Conservation (phyloP, 139 green algal genomes). For the Trebouxia sp. region DNA sequence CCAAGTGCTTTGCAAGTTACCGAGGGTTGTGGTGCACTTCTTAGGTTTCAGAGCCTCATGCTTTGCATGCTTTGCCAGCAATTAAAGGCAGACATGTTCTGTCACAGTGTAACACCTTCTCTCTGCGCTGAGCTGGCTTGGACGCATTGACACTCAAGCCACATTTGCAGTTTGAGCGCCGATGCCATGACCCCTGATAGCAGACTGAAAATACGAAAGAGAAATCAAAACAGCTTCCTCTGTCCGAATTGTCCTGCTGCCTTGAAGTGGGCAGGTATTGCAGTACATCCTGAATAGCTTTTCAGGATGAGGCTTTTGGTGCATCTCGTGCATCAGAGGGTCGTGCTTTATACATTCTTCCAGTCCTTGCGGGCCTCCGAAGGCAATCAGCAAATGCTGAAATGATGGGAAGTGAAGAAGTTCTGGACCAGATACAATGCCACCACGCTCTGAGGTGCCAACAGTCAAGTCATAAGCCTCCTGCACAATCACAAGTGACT, state of each 20-base stretch:
- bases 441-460: conserved; percentile 55
- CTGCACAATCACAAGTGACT: conserved; percentile 21
- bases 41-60: no score
- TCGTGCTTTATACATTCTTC: conserved; percentile 52
- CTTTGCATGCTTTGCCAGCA: no score
- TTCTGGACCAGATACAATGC: conserved; percentile 10
- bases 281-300: conserved; percentile 63
- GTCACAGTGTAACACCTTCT: no score
- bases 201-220: conserved; percentile 54
- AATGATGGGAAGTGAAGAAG: conserved; percentile 57
- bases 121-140: no score
- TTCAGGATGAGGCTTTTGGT: background rate
- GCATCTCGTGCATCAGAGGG: background rate
- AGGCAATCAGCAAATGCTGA: conserved; percentile 75
- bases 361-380: conserved; percentile 77
- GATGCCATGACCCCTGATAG: conserved; percentile 31
- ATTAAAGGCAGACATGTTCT: no score
- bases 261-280: conserved; percentile 86
- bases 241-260: conserved; percentile 85
- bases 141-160: no score
- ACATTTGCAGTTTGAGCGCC: no score
- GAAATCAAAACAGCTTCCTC: conserved; percentile 81
- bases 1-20: no score
- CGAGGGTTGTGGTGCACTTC: no score
- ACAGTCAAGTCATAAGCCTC: conserved; percentile 78